A percentile compares a stretch with the other conserved stretches of the same genome.
Evolutionary conservation across 805 yeast species (phyloP).

Genomic region (Zygosaccharomyces gambellarensis): DNA sequence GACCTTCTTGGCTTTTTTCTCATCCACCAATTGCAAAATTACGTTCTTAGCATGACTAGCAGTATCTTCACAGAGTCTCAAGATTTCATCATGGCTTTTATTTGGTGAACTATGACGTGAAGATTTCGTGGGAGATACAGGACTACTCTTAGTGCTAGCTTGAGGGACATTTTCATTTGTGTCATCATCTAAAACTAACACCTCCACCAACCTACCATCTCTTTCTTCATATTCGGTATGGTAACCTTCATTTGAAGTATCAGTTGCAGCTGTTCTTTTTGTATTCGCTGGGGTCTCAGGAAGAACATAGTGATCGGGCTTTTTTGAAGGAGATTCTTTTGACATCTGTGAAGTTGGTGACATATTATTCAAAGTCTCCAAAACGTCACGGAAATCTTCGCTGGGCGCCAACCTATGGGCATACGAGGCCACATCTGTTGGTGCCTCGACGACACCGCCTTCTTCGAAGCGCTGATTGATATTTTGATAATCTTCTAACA

Average conservation of each 20-base stretch:
- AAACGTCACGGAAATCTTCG: slow-evolving; percentile 2
- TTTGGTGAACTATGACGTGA: neutral
- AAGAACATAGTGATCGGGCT: neutral
- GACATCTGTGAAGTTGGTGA: neutral
- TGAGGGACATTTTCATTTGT: neutral
- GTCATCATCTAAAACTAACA: slow-evolving; percentile 26
- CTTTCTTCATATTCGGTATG: slow-evolving; percentile 15
- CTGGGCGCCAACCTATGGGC: neutral
- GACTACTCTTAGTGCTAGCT: neutral
- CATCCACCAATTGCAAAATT: slow-evolving; percentile 21
- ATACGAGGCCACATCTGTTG: neutral
- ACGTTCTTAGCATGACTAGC: slow-evolving; percentile 26
- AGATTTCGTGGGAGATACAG: neutral
- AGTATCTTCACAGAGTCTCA: slow-evolving; percentile 28
- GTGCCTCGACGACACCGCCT: neutral
- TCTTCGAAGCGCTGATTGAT: neutral
- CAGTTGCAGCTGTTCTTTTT: neutral
- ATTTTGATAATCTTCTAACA: neutral
- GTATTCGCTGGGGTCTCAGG: neutral
- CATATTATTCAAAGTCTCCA: slow-evolving; percentile 2
- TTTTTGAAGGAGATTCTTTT: neutral
- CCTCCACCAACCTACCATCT: slow-evolving; percentile 25
- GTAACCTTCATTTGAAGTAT: neutral
- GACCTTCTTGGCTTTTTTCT: neutral
- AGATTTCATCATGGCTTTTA: slow-evolving; percentile 11